These are phyloP conservation scores for Hanseniaspora occidentalis DNA, from an alignment of 805 yeast species.

Conservation along the genomic window DNA sequence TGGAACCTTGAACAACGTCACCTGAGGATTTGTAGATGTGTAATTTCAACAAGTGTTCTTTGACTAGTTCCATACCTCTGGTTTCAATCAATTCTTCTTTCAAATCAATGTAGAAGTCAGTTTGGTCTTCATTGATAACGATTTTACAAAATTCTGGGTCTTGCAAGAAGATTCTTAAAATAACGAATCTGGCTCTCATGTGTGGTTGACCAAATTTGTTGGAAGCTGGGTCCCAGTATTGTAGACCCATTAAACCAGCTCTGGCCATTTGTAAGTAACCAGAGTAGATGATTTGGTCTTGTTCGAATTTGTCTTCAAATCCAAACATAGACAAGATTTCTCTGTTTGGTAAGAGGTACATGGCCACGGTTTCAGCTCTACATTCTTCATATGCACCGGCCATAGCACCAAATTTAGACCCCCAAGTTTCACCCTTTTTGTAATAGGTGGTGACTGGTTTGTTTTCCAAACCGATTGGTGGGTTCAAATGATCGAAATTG, in stretches of 20 bases:
- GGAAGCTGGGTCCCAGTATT: slow-evolving; percentile 75
- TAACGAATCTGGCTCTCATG: slow-evolving; percentile 85
- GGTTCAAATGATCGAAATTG: slow-evolving; percentile 56
- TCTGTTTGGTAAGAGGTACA: slow-evolving; percentile 61
- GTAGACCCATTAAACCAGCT: slow-evolving; percentile 74
- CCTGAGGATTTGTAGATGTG: slow-evolving; percentile 75
- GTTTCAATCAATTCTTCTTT: slow-evolving; percentile 52
- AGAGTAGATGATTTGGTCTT: slow-evolving; percentile 49
- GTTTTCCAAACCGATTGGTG: slow-evolving; percentile 50
- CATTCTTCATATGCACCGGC: slow-evolving; percentile 91
- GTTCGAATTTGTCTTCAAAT: slow-evolving; percentile 40
- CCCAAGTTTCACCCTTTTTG: slow-evolving; percentile 82
- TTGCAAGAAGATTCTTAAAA: slow-evolving; percentile 59
- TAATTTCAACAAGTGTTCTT: slow-evolving; percentile 55
- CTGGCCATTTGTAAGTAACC: slow-evolving; percentile 77
- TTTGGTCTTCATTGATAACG: slow-evolving; percentile 32
- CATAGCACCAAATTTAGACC: slow-evolving; percentile 65
- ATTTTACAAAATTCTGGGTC: slow-evolving; percentile 47
- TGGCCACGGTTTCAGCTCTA: slow-evolving; percentile 83
- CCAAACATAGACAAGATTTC: slow-evolving; percentile 65
- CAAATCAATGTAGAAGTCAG: slow-evolving; percentile 48
- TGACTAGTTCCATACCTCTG: slow-evolving; percentile 62
- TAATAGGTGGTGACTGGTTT: slow-evolving; percentile 58
- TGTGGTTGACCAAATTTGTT: slow-evolving; percentile 91
- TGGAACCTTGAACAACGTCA: slow-evolving; percentile 50